phyloP scores from a whole-genome alignment of 352 stramenopile genomes.

The Pythium graminicola region DNA sequence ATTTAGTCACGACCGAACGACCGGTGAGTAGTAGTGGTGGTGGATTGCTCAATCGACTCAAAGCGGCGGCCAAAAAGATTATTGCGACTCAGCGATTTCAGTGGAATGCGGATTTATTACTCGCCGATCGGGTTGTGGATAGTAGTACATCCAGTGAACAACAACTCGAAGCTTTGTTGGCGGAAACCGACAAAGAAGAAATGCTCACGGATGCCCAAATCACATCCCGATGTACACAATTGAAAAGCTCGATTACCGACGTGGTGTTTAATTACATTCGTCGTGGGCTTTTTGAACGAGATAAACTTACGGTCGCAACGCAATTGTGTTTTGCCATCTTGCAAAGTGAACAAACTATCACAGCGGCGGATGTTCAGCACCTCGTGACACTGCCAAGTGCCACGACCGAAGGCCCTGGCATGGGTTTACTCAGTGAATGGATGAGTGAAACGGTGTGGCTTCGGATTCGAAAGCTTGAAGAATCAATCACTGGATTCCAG shows the following conservation, averaged over 20 bases:
- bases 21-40: conserved; percentile 23
- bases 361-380: conserved; percentile 54
- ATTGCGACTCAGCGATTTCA: conserved; percentile 81
- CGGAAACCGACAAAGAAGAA: conserved; percentile 60
- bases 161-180: conserved; percentile 54
- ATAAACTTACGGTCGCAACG: conserved; percentile 91
- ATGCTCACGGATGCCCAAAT: conserved; percentile 50
- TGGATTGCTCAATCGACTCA: conserved; percentile 52
- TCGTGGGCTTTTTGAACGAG: conserved; percentile 89
- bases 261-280: conserved; percentile 95
- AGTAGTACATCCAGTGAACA: conserved; percentile 32
- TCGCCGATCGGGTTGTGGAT: conserved; percentile 63
- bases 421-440: conserved; percentile 92
- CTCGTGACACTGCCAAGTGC: conserved; percentile 53
- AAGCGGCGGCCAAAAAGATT: conserved; percentile 78
- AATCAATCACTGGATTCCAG: conserved; percentile 76
- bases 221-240: conserved; percentile 40
- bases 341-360: conserved; percentile 60
- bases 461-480: conserved; percentile 87
- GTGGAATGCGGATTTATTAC: conserved; percentile 80
- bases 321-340: conserved; percentile 91
- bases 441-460: conserved; percentile 85
- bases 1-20: conserved; percentile 65
- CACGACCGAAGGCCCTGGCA: conserved; percentile 40
- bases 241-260: conserved; percentile 65